phyloP scores from a whole-genome alignment of 2,329 filamentous ascomycete genomes.

The Diaporthe vexans region DNA sequence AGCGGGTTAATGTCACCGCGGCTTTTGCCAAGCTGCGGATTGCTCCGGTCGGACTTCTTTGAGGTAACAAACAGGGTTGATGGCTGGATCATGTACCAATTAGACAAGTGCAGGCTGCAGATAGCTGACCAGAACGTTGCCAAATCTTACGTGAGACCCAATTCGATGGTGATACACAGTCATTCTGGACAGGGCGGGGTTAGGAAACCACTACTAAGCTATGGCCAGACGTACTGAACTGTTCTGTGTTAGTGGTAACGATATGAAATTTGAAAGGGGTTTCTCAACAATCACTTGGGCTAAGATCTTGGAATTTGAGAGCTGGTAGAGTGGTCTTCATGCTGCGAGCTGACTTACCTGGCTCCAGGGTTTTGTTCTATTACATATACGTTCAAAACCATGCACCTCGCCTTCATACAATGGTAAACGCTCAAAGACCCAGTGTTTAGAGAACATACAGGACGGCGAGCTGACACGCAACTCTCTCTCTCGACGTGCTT shows the following conservation, averaged over 20 bases:
- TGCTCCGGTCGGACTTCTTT: neutral
- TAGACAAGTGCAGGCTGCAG: neutral
- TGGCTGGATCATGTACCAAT: neutral
- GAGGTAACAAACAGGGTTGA: neutral
- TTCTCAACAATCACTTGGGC: too few species aligned
- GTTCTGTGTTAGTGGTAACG: neutral
- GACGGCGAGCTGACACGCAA: too few species aligned
- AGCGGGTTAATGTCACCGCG: neutral
- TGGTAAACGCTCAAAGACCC: too few species aligned
- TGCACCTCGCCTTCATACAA: too few species aligned
- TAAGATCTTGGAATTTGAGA: too few species aligned
- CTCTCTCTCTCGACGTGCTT: too few species aligned
- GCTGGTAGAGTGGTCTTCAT: neutral
- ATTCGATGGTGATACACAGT: neutral
- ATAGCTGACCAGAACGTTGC: neutral
- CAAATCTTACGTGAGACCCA: slow-evolving; percentile 16
- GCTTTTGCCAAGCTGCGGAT: slow-evolving; percentile 3
- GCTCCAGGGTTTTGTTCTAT: too few species aligned
- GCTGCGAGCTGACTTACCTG: too few species aligned
- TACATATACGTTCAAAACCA: too few species aligned
- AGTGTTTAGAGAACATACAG: too few species aligned
- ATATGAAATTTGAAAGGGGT: too few species aligned
- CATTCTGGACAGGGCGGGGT: neutral
- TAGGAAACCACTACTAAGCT: neutral
- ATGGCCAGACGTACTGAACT: neutral